Evolutionary conservation across 306 rosid species (phyloP).

Genomic region (Casuarina glauca): DNA sequence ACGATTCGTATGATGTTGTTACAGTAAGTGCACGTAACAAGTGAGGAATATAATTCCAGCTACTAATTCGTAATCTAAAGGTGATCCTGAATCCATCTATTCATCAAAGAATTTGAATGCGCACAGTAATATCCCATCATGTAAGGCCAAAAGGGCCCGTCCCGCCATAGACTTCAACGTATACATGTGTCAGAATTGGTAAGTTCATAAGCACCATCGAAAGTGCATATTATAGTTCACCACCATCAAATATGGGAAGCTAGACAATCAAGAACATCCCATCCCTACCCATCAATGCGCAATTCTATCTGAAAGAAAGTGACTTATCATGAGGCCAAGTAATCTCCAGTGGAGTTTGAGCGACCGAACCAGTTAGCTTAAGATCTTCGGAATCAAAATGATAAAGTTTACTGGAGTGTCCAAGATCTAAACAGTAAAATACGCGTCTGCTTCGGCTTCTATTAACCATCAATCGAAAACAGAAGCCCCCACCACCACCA

Average conservation of each 20-base stretch:
- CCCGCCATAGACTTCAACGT: background rate
- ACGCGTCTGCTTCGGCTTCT: background rate
- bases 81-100: background rate
- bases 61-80: background rate
- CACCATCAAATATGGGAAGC: conserved; percentile 1
- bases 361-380: too few species aligned
- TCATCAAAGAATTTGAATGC: background rate
- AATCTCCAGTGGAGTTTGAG: background rate
- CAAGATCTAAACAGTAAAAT: background rate
- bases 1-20: background rate
- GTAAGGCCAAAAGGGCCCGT: background rate
- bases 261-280: background rate
- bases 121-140: background rate
- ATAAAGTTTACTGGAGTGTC: background rate
- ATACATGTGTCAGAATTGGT: background rate
- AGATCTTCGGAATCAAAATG: background rate
- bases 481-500: background rate
- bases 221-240: background rate
- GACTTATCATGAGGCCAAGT: conserved; percentile 13
- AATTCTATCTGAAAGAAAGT: background rate
- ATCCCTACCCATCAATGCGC: background rate
- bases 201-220: conserved; percentile 7
- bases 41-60: background rate
- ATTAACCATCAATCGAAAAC: background rate
- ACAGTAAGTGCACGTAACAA: background rate